Percentiles rank a stretch among this genome's conserved stretches.
phyloP scores from a whole-genome alignment of 208 protist genomes.

The Trypanosoma avium region DNA sequence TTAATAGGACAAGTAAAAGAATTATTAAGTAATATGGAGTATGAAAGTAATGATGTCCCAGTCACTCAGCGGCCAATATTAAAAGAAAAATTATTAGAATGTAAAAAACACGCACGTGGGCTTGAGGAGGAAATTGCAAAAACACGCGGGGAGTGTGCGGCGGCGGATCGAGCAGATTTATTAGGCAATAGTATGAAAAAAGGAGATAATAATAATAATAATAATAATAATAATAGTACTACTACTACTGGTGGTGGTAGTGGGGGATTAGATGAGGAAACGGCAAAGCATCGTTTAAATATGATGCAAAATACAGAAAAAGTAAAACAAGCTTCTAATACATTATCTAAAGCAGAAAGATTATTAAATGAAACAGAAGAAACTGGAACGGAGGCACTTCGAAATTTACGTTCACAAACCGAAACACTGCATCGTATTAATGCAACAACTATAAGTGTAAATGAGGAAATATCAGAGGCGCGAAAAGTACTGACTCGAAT shows the following conservation, averaged over 20 bases:
- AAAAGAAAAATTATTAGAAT: slow-evolving; percentile 48
- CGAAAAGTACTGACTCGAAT: slow-evolving; percentile 64
- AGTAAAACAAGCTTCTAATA: slow-evolving; percentile 53
- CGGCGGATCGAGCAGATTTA: slow-evolving; percentile 59
- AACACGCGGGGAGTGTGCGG: slow-evolving; percentile 43
- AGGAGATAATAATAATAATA: not conserved
- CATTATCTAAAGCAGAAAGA: slow-evolving; percentile 57
- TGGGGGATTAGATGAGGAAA: slow-evolving; percentile 42
- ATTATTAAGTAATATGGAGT: slow-evolving; percentile 72
- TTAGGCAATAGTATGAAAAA: slow-evolving; percentile 21
- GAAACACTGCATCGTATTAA: slow-evolving; percentile 69
- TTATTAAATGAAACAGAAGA: slow-evolving; percentile 68
- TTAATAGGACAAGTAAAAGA: slow-evolving; percentile 48
- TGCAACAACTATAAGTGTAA: slow-evolving; percentile 60
- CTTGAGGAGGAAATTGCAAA: slow-evolving; percentile 46
- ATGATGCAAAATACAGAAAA: slow-evolving; percentile 83
- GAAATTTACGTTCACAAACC: slow-evolving; percentile 59
- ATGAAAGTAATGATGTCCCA: slow-evolving; percentile 64
- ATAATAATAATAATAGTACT: not conserved
- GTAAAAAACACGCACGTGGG: slow-evolving; percentile 27
- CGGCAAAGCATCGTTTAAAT: slow-evolving; percentile 41
- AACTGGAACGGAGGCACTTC: slow-evolving; percentile 54
- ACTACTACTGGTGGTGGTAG: not conserved
- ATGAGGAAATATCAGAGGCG: slow-evolving; percentile 74
- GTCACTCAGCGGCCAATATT: slow-evolving; percentile 39